Conservation (phyloP, 768 basidiomycete genomes). For the Boletus sp. region DNA sequence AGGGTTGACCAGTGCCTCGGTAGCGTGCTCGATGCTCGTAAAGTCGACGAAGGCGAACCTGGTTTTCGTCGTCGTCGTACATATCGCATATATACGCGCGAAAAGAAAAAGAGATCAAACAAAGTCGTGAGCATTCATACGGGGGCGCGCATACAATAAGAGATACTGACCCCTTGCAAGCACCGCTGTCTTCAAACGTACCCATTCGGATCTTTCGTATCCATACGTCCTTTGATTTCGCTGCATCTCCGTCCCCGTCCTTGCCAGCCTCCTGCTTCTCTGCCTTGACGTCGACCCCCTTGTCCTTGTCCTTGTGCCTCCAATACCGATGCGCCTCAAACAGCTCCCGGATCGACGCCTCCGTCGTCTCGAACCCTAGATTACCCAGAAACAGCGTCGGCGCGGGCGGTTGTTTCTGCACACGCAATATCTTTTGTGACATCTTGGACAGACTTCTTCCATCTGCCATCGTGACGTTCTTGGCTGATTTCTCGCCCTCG, state of each 20-base stretch:
- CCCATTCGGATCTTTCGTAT: slow-evolving; percentile 88
- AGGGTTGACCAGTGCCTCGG: slow-evolving; percentile 75
- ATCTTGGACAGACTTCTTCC: slow-evolving; percentile 52
- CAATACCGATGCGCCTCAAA: slow-evolving; percentile 58
- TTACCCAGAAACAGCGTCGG: slow-evolving; percentile 93
- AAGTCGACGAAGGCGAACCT: slow-evolving; percentile 98
- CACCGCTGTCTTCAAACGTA: slow-evolving; percentile 93
- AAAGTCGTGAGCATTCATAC: neutral
- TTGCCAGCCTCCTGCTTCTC: slow-evolving; percentile 18
- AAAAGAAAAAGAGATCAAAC: neutral
- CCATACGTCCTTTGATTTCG: slow-evolving; percentile 42
- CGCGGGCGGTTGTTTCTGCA: slow-evolving; percentile 80
- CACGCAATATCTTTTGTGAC: slow-evolving; percentile 71
- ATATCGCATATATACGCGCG: neutral
- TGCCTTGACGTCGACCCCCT: slow-evolving; percentile 33
- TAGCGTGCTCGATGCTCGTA: slow-evolving; percentile 72
- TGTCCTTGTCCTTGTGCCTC: slow-evolving; percentile 33
- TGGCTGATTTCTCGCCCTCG: slow-evolving; percentile 16
- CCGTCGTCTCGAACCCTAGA: slow-evolving; percentile 87
- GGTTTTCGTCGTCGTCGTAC: neutral
- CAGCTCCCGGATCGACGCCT: slow-evolving; percentile 66
- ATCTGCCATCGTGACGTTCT: slow-evolving; percentile 31
- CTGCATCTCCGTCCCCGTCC: neutral
- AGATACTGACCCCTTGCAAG: slow-evolving; percentile 83
- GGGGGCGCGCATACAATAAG: slow-evolving; percentile 17